Base-by-base conservation (phyloP, 805 yeast genomes). In the Lachancea cidri region DNA sequence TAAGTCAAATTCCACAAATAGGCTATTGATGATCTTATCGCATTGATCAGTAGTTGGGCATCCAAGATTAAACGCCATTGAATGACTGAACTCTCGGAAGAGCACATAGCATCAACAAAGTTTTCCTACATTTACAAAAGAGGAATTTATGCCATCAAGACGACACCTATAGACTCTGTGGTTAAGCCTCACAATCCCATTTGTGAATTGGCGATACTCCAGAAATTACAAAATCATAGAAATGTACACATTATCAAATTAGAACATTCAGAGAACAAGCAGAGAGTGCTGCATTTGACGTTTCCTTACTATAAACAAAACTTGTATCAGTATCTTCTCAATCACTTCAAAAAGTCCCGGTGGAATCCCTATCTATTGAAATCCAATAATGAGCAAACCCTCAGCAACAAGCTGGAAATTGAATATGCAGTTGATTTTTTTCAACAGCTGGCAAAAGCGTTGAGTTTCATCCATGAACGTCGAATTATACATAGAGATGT, bases 401-500 rank as follows among this genome's bases (percentile, higher is more conserved):
- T 33, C 7, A 16, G 17, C 25, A 62, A 58, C 34, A 45, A 25
- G 20, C 48, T 58, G 19, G 55, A 55, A 16, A 35, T 52, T 0
- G 17, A 36, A 13, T 37, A 50, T 25, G 48, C 55, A 1, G 31
- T 35, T 9, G 45, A 71, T 63, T 86, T 88, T 58, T 79, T 86
- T 67, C 72, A 71, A 33, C 86, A 86, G 61, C 65, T 89, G 39
- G 70, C 86, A 41, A 73, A 71, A 49, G 96, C 95, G 5, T 70
- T 89, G 47, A 86, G 83, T 54, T 87, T 73, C 59, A 75, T 87
- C 14, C 96, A 88, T 63, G 77, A 86, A 7, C 77, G 81, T 77
- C 94, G 94, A 13, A 85, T 89, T 44, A 87, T 89, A 72, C 97
- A 89, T 59, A 72, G 97, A 55, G 97, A 89, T 65, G 88, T 89